A percentile compares a stretch with the other conserved stretches of the same genome.
phyloP scores from a whole-genome alignment of 2,329 filamentous ascomycete genomes.

The Thielaviopsis euricoi region DNA sequence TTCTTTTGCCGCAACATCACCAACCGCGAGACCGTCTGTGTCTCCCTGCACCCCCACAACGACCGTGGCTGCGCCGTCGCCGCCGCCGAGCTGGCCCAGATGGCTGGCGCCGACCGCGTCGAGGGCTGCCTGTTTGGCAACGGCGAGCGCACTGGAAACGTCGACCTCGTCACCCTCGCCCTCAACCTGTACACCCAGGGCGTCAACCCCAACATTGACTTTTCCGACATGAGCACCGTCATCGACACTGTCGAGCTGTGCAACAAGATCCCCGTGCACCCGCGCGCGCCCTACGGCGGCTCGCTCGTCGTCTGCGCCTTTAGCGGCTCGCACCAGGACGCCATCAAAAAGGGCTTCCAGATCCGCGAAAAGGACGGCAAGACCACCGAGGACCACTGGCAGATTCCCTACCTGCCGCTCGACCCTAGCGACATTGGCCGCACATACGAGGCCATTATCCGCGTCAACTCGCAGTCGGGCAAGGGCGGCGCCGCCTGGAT shows the following conservation, averaged over 20 bases:
- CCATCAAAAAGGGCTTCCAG: constrained; percentile 85
- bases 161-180: constrained; percentile 81
- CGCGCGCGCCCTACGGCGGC: constrained; percentile 77
- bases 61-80: constrained; percentile 82
- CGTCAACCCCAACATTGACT: constrained; percentile 69
- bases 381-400: constrained; percentile 53
- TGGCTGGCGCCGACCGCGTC: constrained; percentile 88
- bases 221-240: constrained; percentile 71
- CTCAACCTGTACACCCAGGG: constrained; percentile 94
- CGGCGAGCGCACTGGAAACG: constrained; percentile 88
- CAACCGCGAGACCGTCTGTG: constrained; percentile 71
- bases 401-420: constrained; percentile 80
- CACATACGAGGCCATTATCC: constrained; percentile 95
- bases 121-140: constrained; percentile 92
- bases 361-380: constrained; percentile 44
- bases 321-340: constrained; percentile 83
- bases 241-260: constrained; percentile 82
- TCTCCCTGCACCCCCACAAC: constrained; percentile 89
- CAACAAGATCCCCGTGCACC: constrained; percentile 89
- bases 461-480: constrained; percentile 90
- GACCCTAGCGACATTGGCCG: constrained; percentile 87
- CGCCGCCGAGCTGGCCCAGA: constrained; percentile 81
- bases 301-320: constrained; percentile 87
- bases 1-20: constrained; percentile 80
- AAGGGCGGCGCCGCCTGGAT: constrained; percentile 94